These are phyloP conservation scores for Colletotrichum australisinense DNA, from an alignment of 2,329 filamentous ascomycete species.

Conservation along the genomic window DNA sequence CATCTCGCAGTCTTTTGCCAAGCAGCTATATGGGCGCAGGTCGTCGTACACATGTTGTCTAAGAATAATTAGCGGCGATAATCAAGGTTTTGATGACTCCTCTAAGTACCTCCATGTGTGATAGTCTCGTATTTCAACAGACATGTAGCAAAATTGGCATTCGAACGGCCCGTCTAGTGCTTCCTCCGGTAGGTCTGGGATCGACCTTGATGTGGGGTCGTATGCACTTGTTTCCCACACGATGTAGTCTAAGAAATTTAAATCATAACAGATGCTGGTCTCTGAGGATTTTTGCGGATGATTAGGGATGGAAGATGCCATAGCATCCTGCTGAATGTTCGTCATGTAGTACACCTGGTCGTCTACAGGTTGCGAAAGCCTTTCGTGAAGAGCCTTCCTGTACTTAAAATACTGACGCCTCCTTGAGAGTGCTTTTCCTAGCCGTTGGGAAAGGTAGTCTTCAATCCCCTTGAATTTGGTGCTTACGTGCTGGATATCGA, in stretches of 20 bases:
- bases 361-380: background rate
- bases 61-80: too few species aligned
- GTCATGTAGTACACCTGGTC: background rate
- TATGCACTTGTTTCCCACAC: background rate
- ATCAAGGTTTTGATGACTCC: too few species aligned
- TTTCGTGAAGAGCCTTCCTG: background rate
- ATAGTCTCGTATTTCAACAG: background rate
- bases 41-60: constrained; percentile 51
- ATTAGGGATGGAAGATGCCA: background rate
- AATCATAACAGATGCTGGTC: too few species aligned
- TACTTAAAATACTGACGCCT: too few species aligned
- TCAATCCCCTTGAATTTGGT: constrained; percentile 43
- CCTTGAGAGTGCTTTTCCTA: too few species aligned
- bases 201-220: too few species aligned
- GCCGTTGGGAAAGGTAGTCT: constrained; percentile 29
- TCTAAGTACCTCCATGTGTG: constrained; percentile 44
- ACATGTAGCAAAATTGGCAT: background rate
- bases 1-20: constrained; percentile 41
- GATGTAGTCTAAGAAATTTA: too few species aligned
- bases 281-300: too few species aligned
- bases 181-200: background rate
- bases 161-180: background rate
- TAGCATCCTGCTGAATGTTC: background rate
- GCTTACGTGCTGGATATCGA: constrained; percentile 45
- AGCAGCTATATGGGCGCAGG: constrained; percentile 51